Evolutionary conservation across 2,329 filamentous ascomycete genomes (phyloP).

Genomic region (Talaromyces sp.): DNA sequence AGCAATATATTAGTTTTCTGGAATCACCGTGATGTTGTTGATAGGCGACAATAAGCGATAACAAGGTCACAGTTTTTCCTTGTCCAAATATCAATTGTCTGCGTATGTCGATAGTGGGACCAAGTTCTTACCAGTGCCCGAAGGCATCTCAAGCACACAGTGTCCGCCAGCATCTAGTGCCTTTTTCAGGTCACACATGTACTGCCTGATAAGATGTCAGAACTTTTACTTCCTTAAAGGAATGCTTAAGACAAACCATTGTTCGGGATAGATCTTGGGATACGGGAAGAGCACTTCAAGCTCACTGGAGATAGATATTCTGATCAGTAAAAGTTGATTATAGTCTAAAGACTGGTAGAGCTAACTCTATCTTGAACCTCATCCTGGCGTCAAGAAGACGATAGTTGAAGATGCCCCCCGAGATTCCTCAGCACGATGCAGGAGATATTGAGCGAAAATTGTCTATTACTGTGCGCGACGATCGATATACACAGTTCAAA

Average conservation of each 20-base stretch:
- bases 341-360: slow-evolving; percentile 12
- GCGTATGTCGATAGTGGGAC: not conserved
- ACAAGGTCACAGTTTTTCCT: slow-evolving; percentile 82
- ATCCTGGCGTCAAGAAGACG: slow-evolving; percentile 41
- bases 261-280: slow-evolving; percentile 69
- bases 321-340: slow-evolving; percentile 9
- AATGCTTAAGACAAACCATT: slow-evolving; percentile 31
- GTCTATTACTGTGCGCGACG: too few relatives aligned
- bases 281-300: slow-evolving; percentile 71
- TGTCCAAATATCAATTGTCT: not conserved
- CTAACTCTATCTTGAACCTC: slow-evolving; percentile 75
- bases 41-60: slow-evolving; percentile 94
- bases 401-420: slow-evolving; percentile 3
- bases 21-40: slow-evolving; percentile 91
- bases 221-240: not conserved
- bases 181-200: slow-evolving; percentile 81
- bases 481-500: not conserved
- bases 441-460: too few relatives aligned
- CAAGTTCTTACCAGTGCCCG: slow-evolving; percentile 66
- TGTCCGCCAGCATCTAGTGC: slow-evolving; percentile 93
- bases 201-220: slow-evolving; percentile 25
- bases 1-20: slow-evolving; percentile 97
- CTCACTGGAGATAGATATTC: slow-evolving; percentile 46
- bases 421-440: not conserved
- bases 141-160: slow-evolving; percentile 98